Conservation (phyloP, 1,139 yeast species). For the Lodderomyces elongisporus region DNA sequence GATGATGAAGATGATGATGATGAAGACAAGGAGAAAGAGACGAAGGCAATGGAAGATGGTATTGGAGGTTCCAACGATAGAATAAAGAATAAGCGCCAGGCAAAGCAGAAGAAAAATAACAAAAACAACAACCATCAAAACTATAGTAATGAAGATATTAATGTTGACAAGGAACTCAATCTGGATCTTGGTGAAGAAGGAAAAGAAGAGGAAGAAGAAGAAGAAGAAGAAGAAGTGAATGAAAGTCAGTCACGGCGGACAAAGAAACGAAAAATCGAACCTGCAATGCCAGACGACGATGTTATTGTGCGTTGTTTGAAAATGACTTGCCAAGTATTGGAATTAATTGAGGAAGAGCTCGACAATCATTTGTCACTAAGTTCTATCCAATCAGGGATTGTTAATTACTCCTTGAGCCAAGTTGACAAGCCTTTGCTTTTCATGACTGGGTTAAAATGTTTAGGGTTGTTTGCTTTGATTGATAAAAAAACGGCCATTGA, state of each 20-base stretch:
- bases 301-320: slow-evolving; percentile 61
- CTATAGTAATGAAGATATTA: slow-evolving; percentile 8
- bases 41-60: slow-evolving; percentile 14
- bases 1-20: slow-evolving; percentile 15
- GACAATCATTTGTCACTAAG: slow-evolving; percentile 63
- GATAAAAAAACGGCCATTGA: slow-evolving; percentile 63
- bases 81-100: no score
- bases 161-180: slow-evolving; percentile 11
- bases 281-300: slow-evolving; percentile 41
- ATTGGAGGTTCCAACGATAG: no score
- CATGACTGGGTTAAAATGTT: slow-evolving; percentile 65
- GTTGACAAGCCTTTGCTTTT: slow-evolving; percentile 54
- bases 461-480: slow-evolving; percentile 75
- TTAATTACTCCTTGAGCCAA: slow-evolving; percentile 75
- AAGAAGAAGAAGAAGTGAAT: no score
- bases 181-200: slow-evolving; percentile 17
- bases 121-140: no score
- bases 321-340: slow-evolving; percentile 68
- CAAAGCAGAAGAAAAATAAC: background rate
- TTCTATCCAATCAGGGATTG: slow-evolving; percentile 70
- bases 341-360: slow-evolving; percentile 60
- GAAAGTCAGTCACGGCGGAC: no score
- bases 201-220: slow-evolving; percentile 21
- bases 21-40: slow-evolving; percentile 21
- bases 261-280: slow-evolving; percentile 33